Evolutionary conservation across 1,284 basidiomycete genomes (phyloP).

Genomic region (Thelephora terrestris): DNA sequence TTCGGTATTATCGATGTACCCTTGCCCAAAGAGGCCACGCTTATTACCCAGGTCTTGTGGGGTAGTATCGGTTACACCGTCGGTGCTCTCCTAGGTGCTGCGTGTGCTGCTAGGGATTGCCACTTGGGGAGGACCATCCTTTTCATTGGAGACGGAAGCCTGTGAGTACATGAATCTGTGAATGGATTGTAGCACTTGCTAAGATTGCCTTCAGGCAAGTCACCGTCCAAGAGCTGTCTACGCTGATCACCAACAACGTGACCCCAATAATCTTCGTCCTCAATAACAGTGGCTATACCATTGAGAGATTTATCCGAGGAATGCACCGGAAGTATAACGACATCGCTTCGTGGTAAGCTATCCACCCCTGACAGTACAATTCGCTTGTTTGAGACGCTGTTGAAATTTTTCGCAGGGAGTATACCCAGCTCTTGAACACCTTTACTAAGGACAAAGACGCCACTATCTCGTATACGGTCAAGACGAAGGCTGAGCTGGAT

Average conservation of each 20-base stretch:
- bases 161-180: conserved; percentile 32
- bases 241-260: conserved; percentile 60
- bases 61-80: conserved; percentile 85
- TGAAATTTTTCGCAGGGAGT: conserved; percentile 28
- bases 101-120: conserved; percentile 67
- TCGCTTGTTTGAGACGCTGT: neutral
- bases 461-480: conserved; percentile 53
- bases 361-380: neutral
- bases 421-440: conserved; percentile 48
- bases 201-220: conserved; percentile 39
- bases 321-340: conserved; percentile 60
- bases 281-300: conserved; percentile 86
- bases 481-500: conserved; percentile 54
- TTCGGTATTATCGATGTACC: conserved; percentile 55
- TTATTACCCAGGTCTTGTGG: conserved; percentile 75
- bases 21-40: conserved; percentile 55
- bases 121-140: conserved; percentile 62
- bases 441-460: conserved; percentile 47
- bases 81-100: conserved; percentile 66
- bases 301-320: conserved; percentile 77
- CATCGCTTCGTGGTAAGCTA: conserved; percentile 47
- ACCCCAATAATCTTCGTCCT: conserved; percentile 79
- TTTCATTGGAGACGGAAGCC: conserved; percentile 81
- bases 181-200: neutral
- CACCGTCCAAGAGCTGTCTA: conserved; percentile 68